These are phyloP conservation scores for Paramecium tetraurelia DNA, from an alignment of 73 alveolate species.

Conservation along the genomic window DNA sequence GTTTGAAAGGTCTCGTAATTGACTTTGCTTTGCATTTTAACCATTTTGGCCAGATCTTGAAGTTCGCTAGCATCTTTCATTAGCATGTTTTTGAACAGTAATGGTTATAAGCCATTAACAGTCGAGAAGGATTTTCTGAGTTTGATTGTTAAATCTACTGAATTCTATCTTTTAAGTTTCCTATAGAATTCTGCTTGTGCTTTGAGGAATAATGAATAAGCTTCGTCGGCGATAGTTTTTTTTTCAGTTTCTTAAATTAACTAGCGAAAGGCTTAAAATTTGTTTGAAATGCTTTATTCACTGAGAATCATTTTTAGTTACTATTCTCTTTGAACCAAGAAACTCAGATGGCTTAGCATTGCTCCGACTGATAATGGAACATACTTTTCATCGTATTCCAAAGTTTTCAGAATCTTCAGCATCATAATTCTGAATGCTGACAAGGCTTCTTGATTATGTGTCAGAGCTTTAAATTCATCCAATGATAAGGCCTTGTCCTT, in stretches of 20 bases:
- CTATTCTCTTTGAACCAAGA: background rate
- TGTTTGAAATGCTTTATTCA: background rate
- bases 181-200: background rate
- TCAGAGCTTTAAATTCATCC: background rate
- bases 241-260: background rate
- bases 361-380: conserved; percentile 24
- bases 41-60: background rate
- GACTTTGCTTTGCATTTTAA: background rate
- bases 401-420: background rate
- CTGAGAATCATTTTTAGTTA: background rate
- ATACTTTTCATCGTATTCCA: background rate
- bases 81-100: background rate
- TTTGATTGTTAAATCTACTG: background rate
- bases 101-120: conserved; percentile 12
- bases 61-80: background rate
- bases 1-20: background rate
- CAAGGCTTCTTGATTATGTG: background rate
- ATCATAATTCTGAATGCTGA: background rate
- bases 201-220: background rate
- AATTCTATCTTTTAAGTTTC: background rate
- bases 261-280: background rate
- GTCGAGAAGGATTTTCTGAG: conserved; percentile 4
- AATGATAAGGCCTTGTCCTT: background rate
- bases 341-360: background rate
- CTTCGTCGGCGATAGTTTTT: background rate